Conservation (phyloP, 345 rosid species). For the Rhizophora apiculata region DNA sequence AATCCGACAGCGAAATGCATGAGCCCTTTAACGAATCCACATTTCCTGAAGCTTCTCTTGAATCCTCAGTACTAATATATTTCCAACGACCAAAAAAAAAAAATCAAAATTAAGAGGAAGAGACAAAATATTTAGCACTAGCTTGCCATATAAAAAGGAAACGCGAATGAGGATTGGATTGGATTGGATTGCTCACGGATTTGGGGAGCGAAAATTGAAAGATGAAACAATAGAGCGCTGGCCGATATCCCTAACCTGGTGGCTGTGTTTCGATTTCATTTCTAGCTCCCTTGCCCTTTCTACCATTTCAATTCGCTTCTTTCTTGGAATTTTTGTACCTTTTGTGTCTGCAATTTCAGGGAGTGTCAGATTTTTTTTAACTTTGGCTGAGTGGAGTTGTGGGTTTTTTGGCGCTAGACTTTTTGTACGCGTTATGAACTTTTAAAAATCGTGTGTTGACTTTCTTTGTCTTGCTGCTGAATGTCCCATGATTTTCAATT, state of each 20-base stretch:
- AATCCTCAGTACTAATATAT: conserved; percentile 19
- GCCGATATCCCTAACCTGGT: conserved; percentile 47
- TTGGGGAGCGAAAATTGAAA: conserved; percentile 31
- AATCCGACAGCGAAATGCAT: conserved; percentile 49
- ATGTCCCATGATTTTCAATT: no score
- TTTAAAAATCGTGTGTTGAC: no score
- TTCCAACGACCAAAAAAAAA: background rate
- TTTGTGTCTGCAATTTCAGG: no score
- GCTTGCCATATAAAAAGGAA: background rate
- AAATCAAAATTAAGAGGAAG: background rate
- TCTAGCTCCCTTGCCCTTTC: background rate
- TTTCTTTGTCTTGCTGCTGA: no score
- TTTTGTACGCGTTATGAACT: no score
- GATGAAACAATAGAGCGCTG: conserved; percentile 57
- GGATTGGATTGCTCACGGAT: conserved; percentile 35
- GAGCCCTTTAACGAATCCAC: conserved; percentile 31
- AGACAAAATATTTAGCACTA: background rate
- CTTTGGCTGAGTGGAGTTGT: no score
- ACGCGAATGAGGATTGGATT: background rate
- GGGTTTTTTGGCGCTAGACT: no score
- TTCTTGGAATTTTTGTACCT: no score
- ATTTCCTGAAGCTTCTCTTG: conserved; percentile 8
- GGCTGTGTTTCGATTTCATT: conserved; percentile 28
- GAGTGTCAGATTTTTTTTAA: no score
- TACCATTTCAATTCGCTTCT: no score